Conservation (phyloP, 345 rosid genomes). For the Gossypium mustelinum region DNA sequence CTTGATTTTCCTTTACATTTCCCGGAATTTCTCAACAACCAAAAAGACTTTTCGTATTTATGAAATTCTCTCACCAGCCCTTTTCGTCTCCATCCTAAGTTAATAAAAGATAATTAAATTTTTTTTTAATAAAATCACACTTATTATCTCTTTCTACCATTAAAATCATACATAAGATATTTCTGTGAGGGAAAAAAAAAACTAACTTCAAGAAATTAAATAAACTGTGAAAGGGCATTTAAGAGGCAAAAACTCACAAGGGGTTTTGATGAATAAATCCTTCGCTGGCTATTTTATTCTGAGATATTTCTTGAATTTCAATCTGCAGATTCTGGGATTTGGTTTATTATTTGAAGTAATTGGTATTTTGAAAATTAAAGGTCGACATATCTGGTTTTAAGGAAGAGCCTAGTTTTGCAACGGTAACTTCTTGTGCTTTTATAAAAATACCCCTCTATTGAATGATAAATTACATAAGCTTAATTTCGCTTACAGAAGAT, state of each 20-base stretch:
- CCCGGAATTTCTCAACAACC: background rate
- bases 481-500: background rate
- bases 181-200: background rate
- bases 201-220: background rate
- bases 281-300: background rate
- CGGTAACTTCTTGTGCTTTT: slow-evolving; percentile 24
- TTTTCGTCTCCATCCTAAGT: background rate
- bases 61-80: background rate
- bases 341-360: background rate
- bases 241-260: slow-evolving; percentile 6
- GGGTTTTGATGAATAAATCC: background rate
- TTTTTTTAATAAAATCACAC: background rate
- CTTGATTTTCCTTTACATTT: background rate
- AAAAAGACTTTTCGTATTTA: background rate
- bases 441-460: background rate
- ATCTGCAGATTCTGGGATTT: slow-evolving; percentile 1
- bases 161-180: background rate
- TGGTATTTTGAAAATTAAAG: background rate
- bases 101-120: background rate
- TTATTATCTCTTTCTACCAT: background rate
- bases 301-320: background rate
- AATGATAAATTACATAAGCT: background rate
- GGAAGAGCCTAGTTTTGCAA: background rate
- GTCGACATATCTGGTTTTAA: background rate
- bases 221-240: background rate